Conservation (phyloP, 306 rosid species). For the Cercis canadensis region DNA sequence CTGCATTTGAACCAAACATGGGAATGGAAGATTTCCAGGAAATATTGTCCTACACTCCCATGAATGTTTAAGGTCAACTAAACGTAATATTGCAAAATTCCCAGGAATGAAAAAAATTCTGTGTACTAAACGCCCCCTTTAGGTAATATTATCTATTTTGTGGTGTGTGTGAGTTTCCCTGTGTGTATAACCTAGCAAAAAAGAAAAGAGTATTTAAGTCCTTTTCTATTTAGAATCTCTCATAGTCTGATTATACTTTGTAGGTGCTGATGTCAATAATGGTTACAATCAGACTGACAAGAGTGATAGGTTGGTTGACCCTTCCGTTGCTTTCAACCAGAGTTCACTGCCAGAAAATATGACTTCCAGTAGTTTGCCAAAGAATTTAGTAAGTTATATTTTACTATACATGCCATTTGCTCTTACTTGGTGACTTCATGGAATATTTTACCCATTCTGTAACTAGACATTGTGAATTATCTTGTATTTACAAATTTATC, state of each 20-base stretch:
- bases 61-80: too few relatives aligned
- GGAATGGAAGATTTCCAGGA: too few relatives aligned
- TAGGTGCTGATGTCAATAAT: slow-evolving; percentile 54
- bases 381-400: slow-evolving; percentile 60
- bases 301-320: slow-evolving; percentile 49
- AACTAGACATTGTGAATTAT: slow-evolving; percentile 3
- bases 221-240: neutral
- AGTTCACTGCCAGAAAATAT: slow-evolving; percentile 47
- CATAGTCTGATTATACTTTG: slow-evolving; percentile 39
- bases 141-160: slow-evolving; percentile 8
- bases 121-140: too few relatives aligned
- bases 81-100: too few relatives aligned
- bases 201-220: too few relatives aligned
- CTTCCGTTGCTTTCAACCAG: slow-evolving; percentile 44
- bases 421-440: slow-evolving; percentile 28
- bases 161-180: neutral
- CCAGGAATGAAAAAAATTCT: too few relatives aligned
- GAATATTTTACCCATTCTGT: slow-evolving; percentile 2
- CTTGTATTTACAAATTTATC: slow-evolving; percentile 5
- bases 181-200: too few relatives aligned
- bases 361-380: slow-evolving; percentile 45
- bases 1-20: too few relatives aligned
- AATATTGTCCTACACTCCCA: too few relatives aligned
- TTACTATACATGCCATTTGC: slow-evolving; percentile 20
- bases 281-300: slow-evolving; percentile 53